Percentiles rank a stretch among this genome's conserved stretches.
Conservation (phyloP, 768 basidiomycete species). For the Mycena amicta region DNA sequence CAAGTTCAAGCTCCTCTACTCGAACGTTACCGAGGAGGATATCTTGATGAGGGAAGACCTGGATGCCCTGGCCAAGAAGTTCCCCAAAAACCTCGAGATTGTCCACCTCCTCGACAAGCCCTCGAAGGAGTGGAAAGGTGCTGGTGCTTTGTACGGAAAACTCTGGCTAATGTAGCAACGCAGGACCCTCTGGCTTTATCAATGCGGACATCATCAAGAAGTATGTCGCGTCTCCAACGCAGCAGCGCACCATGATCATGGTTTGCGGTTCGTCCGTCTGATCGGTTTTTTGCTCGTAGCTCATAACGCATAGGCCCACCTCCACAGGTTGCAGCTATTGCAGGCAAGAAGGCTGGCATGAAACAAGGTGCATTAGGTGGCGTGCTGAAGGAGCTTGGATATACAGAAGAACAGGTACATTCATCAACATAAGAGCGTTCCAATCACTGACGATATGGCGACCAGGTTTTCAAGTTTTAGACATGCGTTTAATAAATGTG, state of each 20-base stretch:
- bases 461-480: conserved; percentile 24
- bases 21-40: conserved; percentile 87
- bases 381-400: conserved; percentile 85
- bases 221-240: conserved; percentile 63
- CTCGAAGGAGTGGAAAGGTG: conserved; percentile 57
- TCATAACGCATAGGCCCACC: conserved; percentile 65
- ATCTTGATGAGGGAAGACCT: conserved; percentile 85
- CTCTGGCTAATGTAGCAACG: too few species aligned
- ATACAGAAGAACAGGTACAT: conserved; percentile 81
- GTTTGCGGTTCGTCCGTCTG: conserved; percentile 70
- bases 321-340: conserved; percentile 82
- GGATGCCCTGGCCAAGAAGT: conserved; percentile 66
- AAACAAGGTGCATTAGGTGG: conserved; percentile 85
- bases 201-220: conserved; percentile 71
- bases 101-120: conserved; percentile 88
- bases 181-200: conserved; percentile 76
- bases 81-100: conserved; percentile 74
- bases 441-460: not conserved
- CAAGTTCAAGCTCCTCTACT: conserved; percentile 90
- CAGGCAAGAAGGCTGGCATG: conserved; percentile 87
- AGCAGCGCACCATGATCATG: conserved; percentile 85
- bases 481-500: too few species aligned
- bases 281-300: not conserved
- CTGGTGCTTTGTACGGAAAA: too few species aligned
- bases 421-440: too few species aligned